A percentile compares a stretch with the other conserved stretches of the same genome.
Conservation (phyloP, 1,284 basidiomycete genomes). For the Mycena sp. region DNA sequence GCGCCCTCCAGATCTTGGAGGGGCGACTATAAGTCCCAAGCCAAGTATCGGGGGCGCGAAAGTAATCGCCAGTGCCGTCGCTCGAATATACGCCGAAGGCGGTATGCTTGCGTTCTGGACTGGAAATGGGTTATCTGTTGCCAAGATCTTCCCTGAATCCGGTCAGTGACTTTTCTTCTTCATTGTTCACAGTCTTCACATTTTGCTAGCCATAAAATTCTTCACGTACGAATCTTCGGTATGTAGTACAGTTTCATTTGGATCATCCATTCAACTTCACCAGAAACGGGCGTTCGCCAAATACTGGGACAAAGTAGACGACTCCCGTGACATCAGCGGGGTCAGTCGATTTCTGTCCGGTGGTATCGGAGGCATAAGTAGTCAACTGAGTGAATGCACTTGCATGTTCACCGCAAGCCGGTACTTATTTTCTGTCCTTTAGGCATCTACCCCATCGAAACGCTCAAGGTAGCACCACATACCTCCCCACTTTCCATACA, state of each 20-base stretch:
- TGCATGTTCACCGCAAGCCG: constrained; percentile 34
- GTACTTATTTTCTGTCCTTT: constrained; percentile 31
- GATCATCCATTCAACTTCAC: constrained; percentile 26
- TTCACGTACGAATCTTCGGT: constrained; percentile 94
- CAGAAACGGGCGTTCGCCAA: constrained; percentile 94
- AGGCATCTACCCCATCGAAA: constrained; percentile 93
- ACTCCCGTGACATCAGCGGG: constrained; percentile 91
- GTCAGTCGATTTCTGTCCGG: constrained; percentile 94
- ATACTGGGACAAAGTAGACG: constrained; percentile 92
- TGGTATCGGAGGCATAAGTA: constrained; percentile 93
- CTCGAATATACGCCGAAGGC: constrained; percentile 86
- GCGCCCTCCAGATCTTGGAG: constrained; percentile 73
- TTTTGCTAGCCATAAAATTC: constrained; percentile 92
- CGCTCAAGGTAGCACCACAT: constrained; percentile 69
- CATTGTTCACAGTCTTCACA: not conserved
- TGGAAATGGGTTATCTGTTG: constrained; percentile 82
- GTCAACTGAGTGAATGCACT: constrained; percentile 81
- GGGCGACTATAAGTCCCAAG: constrained; percentile 55
- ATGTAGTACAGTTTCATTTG: constrained; percentile 42
- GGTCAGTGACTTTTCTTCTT: constrained; percentile 5
- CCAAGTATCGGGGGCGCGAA: constrained; percentile 67
- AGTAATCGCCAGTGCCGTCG: constrained; percentile 78
- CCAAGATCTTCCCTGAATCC: constrained; percentile 92
- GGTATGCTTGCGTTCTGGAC: constrained; percentile 96
- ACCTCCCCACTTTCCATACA: not conserved